Percentiles rank a stretch among this genome's conserved stretches.
These are phyloP conservation scores for Penicillium macrosclerotiorum DNA, from an alignment of 495 filamentous ascomycete genomes.

Conservation along the genomic window DNA sequence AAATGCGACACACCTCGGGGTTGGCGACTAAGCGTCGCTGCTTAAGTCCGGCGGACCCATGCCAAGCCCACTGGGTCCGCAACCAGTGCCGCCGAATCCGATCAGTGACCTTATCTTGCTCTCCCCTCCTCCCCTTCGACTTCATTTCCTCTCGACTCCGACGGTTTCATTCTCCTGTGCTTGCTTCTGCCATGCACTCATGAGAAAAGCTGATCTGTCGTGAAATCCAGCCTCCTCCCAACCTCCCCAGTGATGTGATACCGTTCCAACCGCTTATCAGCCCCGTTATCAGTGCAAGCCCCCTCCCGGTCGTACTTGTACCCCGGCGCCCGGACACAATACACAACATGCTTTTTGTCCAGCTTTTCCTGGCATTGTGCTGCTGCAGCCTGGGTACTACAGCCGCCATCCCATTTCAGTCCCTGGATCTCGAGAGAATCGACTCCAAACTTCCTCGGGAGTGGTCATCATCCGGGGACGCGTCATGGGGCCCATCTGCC, in stretches of 20 bases:
- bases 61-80: conserved; percentile 1
- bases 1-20: too few relatives aligned
- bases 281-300: conserved; percentile 5
- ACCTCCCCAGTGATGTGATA: conserved; percentile 3
- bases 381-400: conserved; percentile 4
- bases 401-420: conserved; percentile 6
- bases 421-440: not conserved
- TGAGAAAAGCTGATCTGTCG: not conserved
- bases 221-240: not conserved
- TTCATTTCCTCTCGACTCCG: not conserved
- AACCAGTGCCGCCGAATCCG: conserved; percentile 1
- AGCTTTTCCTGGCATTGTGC: conserved; percentile 3
- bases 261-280: not conserved
- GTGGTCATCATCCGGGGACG: conserved; percentile 2
- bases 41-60: conserved; percentile 2
- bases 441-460: not conserved
- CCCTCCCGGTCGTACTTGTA: not conserved
- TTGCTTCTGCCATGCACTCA: not conserved
- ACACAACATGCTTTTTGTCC: conserved; percentile 4
- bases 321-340: not conserved
- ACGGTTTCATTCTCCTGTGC: not conserved
- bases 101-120: not conserved
- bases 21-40: too few relatives aligned
- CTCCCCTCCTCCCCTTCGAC: not conserved
- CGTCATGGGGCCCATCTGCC: not conserved